A percentile compares a stretch with the other conserved stretches of the same genome.
Evolutionary conservation across 306 rosid species (phyloP).

Genomic region (Fagus crenata): DNA sequence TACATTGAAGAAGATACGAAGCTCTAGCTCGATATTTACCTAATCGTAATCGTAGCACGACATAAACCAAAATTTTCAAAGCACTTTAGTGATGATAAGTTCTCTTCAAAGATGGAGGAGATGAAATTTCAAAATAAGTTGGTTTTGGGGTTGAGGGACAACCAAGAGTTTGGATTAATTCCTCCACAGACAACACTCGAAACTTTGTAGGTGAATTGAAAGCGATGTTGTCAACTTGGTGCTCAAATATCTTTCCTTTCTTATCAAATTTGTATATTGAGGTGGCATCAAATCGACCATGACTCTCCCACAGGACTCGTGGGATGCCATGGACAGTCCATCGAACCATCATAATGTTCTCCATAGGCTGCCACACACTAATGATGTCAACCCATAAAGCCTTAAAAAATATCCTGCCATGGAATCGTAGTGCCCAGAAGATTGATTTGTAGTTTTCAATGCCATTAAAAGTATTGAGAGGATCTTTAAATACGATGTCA

Average conservation of each 20-base stretch:
- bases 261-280: conserved; percentile 85
- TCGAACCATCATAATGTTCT: conserved; percentile 73
- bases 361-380: conserved; percentile 81
- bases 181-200: conserved; percentile 53
- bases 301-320: conserved; percentile 88
- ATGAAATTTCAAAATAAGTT: conserved; percentile 63
- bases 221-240: conserved; percentile 69
- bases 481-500: conserved; percentile 84
- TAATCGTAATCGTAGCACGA: conserved; percentile 27
- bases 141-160: conserved; percentile 84
- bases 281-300: conserved; percentile 83
- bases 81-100: conserved; percentile 24
- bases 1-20: conserved; percentile 15
- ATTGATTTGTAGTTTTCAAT: conserved; percentile 80
- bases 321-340: conserved; percentile 88
- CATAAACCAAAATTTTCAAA: conserved; percentile 52
- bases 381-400: conserved; percentile 74
- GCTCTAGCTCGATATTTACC: conserved; percentile 30
- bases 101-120: conserved; percentile 39
- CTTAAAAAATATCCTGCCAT: conserved; percentile 74
- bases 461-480: conserved; percentile 72
- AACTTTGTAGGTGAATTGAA: conserved; percentile 67
- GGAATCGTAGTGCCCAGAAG: conserved; percentile 75
- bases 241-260: conserved; percentile 84
- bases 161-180: conserved; percentile 62